Base-by-base conservation (phyloP, 2,329 filamentous ascomycete species). In the Nothopassalora personata region DNA sequence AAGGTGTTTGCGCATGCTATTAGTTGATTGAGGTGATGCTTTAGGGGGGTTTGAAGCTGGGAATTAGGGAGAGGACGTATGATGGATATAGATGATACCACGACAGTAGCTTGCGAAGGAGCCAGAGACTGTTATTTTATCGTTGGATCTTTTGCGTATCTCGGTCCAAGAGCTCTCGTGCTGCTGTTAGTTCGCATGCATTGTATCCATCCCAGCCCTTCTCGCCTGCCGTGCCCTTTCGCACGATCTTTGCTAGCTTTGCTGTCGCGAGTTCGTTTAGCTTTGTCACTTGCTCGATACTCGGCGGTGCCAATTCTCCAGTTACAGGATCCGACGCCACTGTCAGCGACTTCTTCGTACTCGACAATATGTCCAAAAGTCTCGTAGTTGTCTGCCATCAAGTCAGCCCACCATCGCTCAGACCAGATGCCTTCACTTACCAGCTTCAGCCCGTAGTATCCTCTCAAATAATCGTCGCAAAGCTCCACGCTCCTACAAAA, bases 401-500 rank as follows among this genome's bases (percentile, higher is more conserved):
- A 36, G 13, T 56, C 48, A 53, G 39, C 15, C 28, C 4, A 15
- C 10, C 27, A 1, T 51, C n/a, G n/a, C n/a, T n/a, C n/a, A n/a
- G n/a, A n/a, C n/a, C n/a, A n/a, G n/a, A n/a, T n/a, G n/a, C n/a
- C n/a, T n/a, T n/a, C n/a, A n/a, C n/a, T 36, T 57, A 68, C 67
- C 74, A 92, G 74, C 73, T 93, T 94, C 60, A 99, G 78, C 6
- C 94, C 94, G 74, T 96, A 97, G 73, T 91, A 96, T 1, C 92
- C 94, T 61, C 94, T 86, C 62, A 97, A 75, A 72, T 97, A 97
- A 71, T 91, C 86, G 67, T 97, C 90, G 70, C 94, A 97, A 54
- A 99, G 83, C 76, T 99, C 94, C 64, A 97, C 85, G 70, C 91
- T 94, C 68, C 94, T 85, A 72, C 88, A 90, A 75, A 96, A 97